phyloP scores from a whole-genome alignment of 345 rosid genomes.

The Lepidium africanum region DNA sequence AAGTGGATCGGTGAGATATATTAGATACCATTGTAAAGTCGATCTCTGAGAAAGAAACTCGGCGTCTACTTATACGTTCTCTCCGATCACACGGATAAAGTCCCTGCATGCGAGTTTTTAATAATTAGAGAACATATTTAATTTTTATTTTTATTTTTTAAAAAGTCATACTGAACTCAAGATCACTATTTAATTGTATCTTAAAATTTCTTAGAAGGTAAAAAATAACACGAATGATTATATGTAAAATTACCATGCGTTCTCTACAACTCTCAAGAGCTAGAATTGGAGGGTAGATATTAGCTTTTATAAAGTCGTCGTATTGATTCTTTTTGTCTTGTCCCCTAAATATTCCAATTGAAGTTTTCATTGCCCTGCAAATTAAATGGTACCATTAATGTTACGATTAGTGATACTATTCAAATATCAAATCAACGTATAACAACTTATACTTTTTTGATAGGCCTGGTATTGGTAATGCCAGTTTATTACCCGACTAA shows the following conservation, averaged over 20 bases:
- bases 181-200: not conserved
- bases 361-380: constrained; percentile 70
- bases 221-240: not conserved
- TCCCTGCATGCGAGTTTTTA: constrained; percentile 35
- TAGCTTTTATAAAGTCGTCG: constrained; percentile 1
- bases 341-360: constrained; percentile 46
- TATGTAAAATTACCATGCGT: constrained; percentile 31
- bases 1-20: not conserved
- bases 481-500: too few species aligned
- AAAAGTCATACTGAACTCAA: too few species aligned
- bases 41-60: constrained; percentile 41
- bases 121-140: too few species aligned
- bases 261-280: constrained; percentile 80
- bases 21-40: constrained; percentile 53
- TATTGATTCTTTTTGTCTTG: constrained; percentile 14
- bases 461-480: too few species aligned
- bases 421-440: not conserved
- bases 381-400: not conserved
- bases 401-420: not conserved
- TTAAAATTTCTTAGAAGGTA: not conserved
- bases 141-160: too few species aligned
- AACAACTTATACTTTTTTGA: not conserved
- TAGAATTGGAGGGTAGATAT: constrained; percentile 41
- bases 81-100: constrained; percentile 66
- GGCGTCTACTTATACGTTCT: constrained; percentile 34